These are phyloP conservation scores for Pseudoneurospora amorphoporcata DNA, from an alignment of 495 filamentous ascomycete genomes.

Conservation along the genomic window DNA sequence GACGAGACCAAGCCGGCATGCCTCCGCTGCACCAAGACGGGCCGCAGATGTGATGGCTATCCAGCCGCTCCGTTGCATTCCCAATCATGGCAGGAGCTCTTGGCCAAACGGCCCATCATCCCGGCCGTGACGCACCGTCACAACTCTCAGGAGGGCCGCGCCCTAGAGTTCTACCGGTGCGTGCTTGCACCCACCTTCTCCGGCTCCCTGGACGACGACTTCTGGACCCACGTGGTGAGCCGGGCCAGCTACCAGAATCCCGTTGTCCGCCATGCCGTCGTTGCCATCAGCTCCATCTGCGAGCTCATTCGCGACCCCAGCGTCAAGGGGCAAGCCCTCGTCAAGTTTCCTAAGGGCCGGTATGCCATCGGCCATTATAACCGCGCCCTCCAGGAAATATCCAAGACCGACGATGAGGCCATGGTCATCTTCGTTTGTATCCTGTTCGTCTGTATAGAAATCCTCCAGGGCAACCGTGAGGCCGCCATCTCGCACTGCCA, in stretches of 20 bases:
- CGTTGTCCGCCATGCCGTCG: constrained; percentile 47
- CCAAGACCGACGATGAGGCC: constrained; percentile 15
- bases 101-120: constrained; percentile 14
- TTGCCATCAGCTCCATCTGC: constrained; percentile 27
- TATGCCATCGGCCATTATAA: constrained; percentile 27
- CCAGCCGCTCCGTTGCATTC: constrained; percentile 3
- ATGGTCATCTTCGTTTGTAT: constrained; percentile 43
- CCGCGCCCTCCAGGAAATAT: constrained; percentile 22
- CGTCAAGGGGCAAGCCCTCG: constrained; percentile 8
- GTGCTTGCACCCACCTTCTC: constrained; percentile 28
- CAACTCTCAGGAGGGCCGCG: constrained; percentile 19
- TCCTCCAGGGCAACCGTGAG: constrained; percentile 33
- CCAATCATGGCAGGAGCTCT: constrained; percentile 18
- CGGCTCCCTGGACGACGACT: constrained; percentile 35
- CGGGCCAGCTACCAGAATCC: constrained; percentile 41
- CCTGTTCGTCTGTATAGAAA: constrained; percentile 47
- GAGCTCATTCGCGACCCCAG: constrained; percentile 15
- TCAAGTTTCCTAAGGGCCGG: constrained; percentile 4
- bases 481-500: constrained; percentile 31
- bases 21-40: constrained; percentile 18
- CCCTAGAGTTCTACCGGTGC: constrained; percentile 35
- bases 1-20: constrained; percentile 28
- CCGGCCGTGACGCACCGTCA: constrained; percentile 12
- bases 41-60: constrained; percentile 25
- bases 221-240: constrained; percentile 44